A percentile compares a stretch with the other conserved stretches of the same genome.
phyloP scores from a whole-genome alignment of 345 rosid genomes.

The Boechera divaricarpa region DNA sequence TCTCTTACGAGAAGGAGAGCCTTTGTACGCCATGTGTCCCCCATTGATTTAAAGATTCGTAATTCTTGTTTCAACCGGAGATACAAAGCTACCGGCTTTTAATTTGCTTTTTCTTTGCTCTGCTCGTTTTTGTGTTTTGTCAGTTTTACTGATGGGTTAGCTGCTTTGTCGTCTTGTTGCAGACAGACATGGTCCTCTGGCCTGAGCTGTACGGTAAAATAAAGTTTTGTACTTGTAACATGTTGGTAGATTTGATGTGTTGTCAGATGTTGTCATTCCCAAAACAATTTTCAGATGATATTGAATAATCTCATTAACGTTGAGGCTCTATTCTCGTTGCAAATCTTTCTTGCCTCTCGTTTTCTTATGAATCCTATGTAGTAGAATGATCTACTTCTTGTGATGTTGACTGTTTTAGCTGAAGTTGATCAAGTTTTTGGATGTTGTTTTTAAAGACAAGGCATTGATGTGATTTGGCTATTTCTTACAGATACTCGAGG shows the following conservation, averaged over 20 bases:
- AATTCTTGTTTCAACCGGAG: constrained; percentile 16
- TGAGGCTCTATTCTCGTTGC: neutral
- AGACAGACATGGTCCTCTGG: constrained; percentile 13
- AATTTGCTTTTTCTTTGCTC: constrained; percentile 9
- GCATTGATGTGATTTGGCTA: constrained; percentile 17
- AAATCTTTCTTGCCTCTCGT: neutral
- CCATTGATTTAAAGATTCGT: constrained; percentile 10
- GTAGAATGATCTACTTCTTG: neutral
- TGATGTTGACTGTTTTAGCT: constrained; percentile 16
- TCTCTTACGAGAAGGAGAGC: neutral
- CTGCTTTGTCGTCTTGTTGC: constrained; percentile 32
- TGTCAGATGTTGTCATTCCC: neutral
- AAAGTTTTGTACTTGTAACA: constrained; percentile 24
- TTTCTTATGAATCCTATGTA: neutral
- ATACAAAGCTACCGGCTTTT: neutral
- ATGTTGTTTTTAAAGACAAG: neutral
- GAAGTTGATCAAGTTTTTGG: neutral
- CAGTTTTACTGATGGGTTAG: constrained; percentile 19
- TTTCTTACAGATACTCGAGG: constrained; percentile 37
- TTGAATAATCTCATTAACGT: neutral
- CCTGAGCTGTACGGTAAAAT: constrained; percentile 26
- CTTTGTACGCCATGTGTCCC: constrained; percentile 6
- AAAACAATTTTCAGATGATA: too few relatives aligned
- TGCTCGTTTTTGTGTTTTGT: constrained; percentile 24
- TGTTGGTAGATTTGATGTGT: neutral